Evolutionary conservation across 345 rosid species (phyloP).

Genomic region (Geranium rotundifolium): DNA sequence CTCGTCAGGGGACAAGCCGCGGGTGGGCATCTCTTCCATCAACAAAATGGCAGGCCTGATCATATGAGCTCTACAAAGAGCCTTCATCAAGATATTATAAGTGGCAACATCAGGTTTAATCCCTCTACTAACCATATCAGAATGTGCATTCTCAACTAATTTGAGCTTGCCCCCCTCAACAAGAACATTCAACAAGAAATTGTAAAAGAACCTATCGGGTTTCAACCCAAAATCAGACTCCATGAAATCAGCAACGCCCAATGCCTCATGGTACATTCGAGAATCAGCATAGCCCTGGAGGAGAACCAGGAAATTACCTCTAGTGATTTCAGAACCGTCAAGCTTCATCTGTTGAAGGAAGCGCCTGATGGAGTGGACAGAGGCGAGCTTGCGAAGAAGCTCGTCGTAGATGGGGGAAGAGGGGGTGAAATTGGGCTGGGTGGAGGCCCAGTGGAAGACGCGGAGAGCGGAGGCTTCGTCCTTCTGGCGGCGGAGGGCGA

Average conservation of each 20-base stretch:
- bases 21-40: conserved; percentile 79
- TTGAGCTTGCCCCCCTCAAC: conserved; percentile 69
- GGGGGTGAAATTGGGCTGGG: conserved; percentile 64
- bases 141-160: conserved; percentile 57
- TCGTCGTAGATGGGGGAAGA: conserved; percentile 42
- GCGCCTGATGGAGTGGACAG: conserved; percentile 51
- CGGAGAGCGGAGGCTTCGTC: conserved; percentile 65
- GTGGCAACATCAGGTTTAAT: conserved; percentile 72
- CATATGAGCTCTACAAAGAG: conserved; percentile 79
- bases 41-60: conserved; percentile 69
- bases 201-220: conserved; percentile 54
- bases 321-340: conserved; percentile 32
- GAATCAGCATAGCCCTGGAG: conserved; percentile 49
- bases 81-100: conserved; percentile 70
- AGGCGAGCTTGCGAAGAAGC: conserved; percentile 56
- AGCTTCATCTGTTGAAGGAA: conserved; percentile 42
- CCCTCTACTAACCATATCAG: conserved; percentile 43
- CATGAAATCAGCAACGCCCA: conserved; percentile 41
- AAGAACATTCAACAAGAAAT: conserved; percentile 63
- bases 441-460: conserved; percentile 55
- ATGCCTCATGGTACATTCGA: conserved; percentile 47
- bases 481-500: conserved; percentile 57
- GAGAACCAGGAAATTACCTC: conserved; percentile 41
- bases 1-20: conserved; percentile 67
- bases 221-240: conserved; percentile 40